A percentile compares a stretch with the other conserved stretches of the same genome.
phyloP scores from a whole-genome alignment of 306 rosid species.

The Hylodesmum podocarpum region DNA sequence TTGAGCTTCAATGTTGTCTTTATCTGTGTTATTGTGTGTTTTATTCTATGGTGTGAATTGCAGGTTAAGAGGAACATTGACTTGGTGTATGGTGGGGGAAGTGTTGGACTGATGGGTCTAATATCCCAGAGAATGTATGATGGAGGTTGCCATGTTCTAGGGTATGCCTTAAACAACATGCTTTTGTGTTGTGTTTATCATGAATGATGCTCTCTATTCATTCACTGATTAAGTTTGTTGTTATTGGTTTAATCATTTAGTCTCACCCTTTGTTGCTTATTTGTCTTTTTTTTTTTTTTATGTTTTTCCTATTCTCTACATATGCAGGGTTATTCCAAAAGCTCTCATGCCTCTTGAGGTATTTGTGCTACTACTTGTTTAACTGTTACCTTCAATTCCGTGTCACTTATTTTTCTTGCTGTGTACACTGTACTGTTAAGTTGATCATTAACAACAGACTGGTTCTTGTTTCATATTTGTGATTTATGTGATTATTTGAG shows the following conservation, averaged over 20 bases:
- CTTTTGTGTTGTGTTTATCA: background rate
- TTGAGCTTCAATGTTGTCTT: constrained; percentile 13
- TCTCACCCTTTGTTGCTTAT: constrained; percentile 25
- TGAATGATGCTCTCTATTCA: background rate
- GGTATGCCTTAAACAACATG: constrained; percentile 46
- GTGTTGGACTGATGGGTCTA: constrained; percentile 84
- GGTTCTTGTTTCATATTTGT: constrained; percentile 23
- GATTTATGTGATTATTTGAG: background rate
- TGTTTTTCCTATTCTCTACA: background rate
- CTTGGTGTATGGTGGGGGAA: constrained; percentile 90
- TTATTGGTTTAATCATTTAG: constrained; percentile 22
- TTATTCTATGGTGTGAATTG: constrained; percentile 26
- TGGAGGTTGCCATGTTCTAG: constrained; percentile 89
- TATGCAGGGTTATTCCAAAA: constrained; percentile 80
- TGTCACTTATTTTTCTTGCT: background rate
- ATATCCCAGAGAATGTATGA: constrained; percentile 70
- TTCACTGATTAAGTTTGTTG: background rate
- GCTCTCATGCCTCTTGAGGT: constrained; percentile 91
- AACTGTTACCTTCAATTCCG: background rate
- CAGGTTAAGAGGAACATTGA: constrained; percentile 81
- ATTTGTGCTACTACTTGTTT: constrained; percentile 24
- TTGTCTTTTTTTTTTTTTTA: background rate
- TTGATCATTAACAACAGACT: background rate
- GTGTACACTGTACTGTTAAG: background rate
- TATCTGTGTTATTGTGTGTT: constrained; percentile 4